phyloP scores from a whole-genome alignment of 2,329 filamentous ascomycete species.

The Epichloe brachyelytri region DNA sequence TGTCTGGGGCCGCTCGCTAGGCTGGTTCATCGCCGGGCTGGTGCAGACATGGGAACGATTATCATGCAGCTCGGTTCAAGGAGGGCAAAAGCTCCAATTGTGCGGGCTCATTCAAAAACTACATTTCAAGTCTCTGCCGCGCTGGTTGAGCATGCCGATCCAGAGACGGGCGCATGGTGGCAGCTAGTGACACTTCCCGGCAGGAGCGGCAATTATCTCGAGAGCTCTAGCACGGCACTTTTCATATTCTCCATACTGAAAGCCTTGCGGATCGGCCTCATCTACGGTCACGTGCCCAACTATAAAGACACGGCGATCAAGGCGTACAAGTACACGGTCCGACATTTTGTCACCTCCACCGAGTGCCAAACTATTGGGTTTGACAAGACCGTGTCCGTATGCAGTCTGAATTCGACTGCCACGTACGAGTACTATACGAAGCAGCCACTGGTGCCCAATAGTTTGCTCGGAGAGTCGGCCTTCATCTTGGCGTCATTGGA shows the following conservation, averaged over 20 bases:
- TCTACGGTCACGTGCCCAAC: slow-evolving; percentile 2
- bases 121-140: neutral
- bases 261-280: slow-evolving; percentile 3
- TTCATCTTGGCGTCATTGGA: slow-evolving; percentile 26
- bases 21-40: slow-evolving; percentile 41
- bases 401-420: slow-evolving; percentile 29
- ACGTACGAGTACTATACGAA: slow-evolving; percentile 26
- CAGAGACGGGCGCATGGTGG: slow-evolving; percentile 42
- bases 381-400: slow-evolving; percentile 25
- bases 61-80: slow-evolving; percentile 2
- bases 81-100: neutral
- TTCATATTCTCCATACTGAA: slow-evolving; percentile 31
- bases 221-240: slow-evolving; percentile 46
- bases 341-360: slow-evolving; percentile 29
- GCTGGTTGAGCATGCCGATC: slow-evolving; percentile 24
- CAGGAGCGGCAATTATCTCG: slow-evolving; percentile 44
- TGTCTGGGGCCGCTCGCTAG: slow-evolving; percentile 40
- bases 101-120: slow-evolving; percentile 11
- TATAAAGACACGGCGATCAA: slow-evolving; percentile 12
- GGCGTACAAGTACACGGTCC: slow-evolving; percentile 23
- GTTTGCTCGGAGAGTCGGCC: slow-evolving; percentile 23
- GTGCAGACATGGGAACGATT: slow-evolving; percentile 36
- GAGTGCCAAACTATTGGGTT: slow-evolving; percentile 29
- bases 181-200: slow-evolving; percentile 35
- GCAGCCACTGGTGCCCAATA: slow-evolving; percentile 24